A percentile compares a stretch with the other conserved stretches of the same genome.
Evolutionary conservation across 495 filamentous ascomycete species (phyloP).

Genomic region (Trichoderma virens): DNA sequence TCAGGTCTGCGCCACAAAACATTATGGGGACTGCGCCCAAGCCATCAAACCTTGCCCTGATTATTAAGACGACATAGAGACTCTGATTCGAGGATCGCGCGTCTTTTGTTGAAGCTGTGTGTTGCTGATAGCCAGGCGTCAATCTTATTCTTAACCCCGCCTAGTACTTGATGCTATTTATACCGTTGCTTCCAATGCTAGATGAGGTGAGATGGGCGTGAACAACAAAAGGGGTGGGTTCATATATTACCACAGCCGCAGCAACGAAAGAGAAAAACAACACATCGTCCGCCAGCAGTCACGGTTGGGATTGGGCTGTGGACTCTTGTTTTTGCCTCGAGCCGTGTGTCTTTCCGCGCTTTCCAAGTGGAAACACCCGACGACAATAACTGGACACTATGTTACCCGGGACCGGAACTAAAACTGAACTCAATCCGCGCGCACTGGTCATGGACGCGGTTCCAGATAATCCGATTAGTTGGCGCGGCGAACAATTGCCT

Average conservation of each 20-base stretch:
- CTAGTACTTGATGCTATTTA: background rate
- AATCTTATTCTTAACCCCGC: background rate
- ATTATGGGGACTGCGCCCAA: background rate
- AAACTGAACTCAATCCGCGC: background rate
- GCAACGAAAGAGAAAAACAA: too few species aligned
- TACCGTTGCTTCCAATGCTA: background rate
- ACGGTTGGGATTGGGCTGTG: too few species aligned
- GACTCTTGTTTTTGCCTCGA: too few species aligned
- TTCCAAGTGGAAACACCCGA: too few species aligned
- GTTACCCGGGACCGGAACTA: background rate
- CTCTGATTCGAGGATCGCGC: background rate
- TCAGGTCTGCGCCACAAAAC: conserved; percentile 2
- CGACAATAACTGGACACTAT: too few species aligned
- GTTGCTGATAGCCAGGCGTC: conserved; percentile 1
- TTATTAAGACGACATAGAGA: background rate
- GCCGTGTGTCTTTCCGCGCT: too few species aligned
- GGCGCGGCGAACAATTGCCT: background rate
- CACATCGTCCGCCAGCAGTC: too few species aligned
- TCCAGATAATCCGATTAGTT: background rate
- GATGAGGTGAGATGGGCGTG: background rate
- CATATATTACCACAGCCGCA: background rate
- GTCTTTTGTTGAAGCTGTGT: background rate
- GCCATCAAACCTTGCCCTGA: conserved; percentile 7
- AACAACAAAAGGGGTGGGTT: background rate
- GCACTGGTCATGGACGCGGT: background rate